These are phyloP conservation scores for Boletales sp. DNA, from an alignment of 768 basidiomycete genomes.

Conservation along the genomic window DNA sequence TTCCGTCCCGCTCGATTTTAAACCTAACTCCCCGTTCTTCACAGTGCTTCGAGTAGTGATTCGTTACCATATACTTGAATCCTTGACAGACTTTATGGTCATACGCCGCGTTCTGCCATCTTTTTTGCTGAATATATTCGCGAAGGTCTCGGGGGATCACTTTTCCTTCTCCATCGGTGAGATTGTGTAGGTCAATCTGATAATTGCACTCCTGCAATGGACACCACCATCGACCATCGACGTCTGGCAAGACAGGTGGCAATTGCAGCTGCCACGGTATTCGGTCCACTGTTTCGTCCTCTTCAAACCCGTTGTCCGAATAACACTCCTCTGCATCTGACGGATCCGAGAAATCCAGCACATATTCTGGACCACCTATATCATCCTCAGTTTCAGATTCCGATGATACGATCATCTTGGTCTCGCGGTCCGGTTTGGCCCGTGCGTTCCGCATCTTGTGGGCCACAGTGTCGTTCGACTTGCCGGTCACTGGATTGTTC, in stretches of 20 bases:
- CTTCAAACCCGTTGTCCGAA: conserved; percentile 20
- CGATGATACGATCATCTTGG: conserved; percentile 5
- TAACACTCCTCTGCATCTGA: conserved; percentile 45
- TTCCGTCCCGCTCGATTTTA: conserved; percentile 12
- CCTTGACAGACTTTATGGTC: conserved; percentile 19
- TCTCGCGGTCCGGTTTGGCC: neutral
- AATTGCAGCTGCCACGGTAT: conserved; percentile 37
- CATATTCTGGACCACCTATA: conserved; percentile 35
- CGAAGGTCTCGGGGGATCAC: conserved; percentile 20
- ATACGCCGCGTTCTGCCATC: conserved; percentile 38
- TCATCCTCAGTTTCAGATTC: conserved; percentile 21
- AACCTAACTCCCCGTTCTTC: conserved; percentile 15
- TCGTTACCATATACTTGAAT: conserved; percentile 24
- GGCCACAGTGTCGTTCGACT: conserved; percentile 10
- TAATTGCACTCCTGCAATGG: conserved; percentile 41
- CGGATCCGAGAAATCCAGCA: conserved; percentile 55
- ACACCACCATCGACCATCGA: conserved; percentile 53
- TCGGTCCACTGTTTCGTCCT: conserved; percentile 21
- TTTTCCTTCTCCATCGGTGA: conserved; percentile 32
- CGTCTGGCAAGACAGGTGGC: conserved; percentile 39
- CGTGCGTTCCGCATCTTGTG: conserved; percentile 21
- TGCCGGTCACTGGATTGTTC: conserved; percentile 29
- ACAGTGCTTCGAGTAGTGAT: conserved; percentile 26
- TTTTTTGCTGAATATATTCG: conserved; percentile 25
- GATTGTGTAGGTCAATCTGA: conserved; percentile 43